These are phyloP conservation scores for Diutina sp. DNA, from an alignment of 1,139 yeast genomes.

Conservation along the genomic window DNA sequence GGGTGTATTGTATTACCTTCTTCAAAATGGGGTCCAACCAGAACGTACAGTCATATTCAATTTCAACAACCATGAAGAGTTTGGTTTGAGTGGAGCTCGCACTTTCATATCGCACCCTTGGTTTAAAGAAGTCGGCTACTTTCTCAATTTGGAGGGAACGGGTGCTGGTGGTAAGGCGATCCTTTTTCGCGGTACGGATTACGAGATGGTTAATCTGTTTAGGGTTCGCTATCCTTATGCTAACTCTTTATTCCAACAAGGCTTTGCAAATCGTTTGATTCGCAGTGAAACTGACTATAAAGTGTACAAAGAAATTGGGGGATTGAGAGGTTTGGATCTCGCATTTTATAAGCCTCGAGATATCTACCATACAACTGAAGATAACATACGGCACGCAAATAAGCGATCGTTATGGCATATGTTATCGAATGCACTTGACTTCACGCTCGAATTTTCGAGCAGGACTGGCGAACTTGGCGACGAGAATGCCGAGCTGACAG, in stretches of 20 bases:
- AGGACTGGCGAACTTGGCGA: slow-evolving; percentile 19
- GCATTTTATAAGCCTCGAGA: slow-evolving; percentile 59
- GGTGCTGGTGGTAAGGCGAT: slow-evolving; percentile 89
- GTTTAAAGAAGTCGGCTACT: slow-evolving; percentile 48
- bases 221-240: slow-evolving; percentile 64
- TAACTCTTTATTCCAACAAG: slow-evolving; percentile 69
- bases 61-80: slow-evolving; percentile 85
- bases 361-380: slow-evolving; percentile 69
- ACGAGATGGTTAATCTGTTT: slow-evolving; percentile 39
- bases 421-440: slow-evolving; percentile 59
- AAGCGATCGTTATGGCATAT: slow-evolving; percentile 70
- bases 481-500: slow-evolving; percentile 10
- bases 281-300: slow-evolving; percentile 79
- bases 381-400: slow-evolving; percentile 52
- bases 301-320: slow-evolving; percentile 52
- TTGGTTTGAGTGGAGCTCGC: slow-evolving; percentile 76
- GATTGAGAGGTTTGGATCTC: slow-evolving; percentile 67
- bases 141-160: slow-evolving; percentile 87
- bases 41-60: slow-evolving; percentile 64
- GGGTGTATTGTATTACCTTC: slow-evolving; percentile 45
- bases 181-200: slow-evolving; percentile 74
- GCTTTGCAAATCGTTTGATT: slow-evolving; percentile 60
- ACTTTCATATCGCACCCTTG: slow-evolving; percentile 68
- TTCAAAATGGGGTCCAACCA: slow-evolving; percentile 35
- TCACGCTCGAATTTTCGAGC: slow-evolving; percentile 28